phyloP scores from a whole-genome alignment of 257 asterid genomes.

The Hygrophila difformis region DNA sequence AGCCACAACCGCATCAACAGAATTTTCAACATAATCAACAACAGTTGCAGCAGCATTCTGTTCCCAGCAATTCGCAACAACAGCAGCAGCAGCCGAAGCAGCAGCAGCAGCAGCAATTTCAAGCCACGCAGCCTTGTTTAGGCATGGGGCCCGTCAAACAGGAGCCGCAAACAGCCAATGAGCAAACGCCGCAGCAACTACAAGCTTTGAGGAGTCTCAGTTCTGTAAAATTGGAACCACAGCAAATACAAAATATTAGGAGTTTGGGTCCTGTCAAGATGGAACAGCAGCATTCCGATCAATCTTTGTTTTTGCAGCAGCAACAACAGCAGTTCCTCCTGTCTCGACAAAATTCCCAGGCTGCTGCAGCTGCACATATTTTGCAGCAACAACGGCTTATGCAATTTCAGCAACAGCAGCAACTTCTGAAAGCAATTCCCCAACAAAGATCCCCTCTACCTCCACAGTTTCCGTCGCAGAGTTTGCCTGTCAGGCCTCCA shows the following conservation, averaged over 20 bases:
- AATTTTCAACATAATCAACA: conserved; percentile 69
- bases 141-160: conserved; percentile 66
- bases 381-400: conserved; percentile 76
- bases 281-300: conserved; percentile 75
- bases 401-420: conserved; percentile 68
- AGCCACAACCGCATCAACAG: conserved; percentile 50
- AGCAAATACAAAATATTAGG: conserved; percentile 65
- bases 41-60: conserved; percentile 50
- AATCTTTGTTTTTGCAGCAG: conserved; percentile 63
- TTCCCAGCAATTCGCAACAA: conserved; percentile 53
- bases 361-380: conserved; percentile 74
- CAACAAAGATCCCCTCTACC: conserved; percentile 18
- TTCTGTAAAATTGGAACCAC: conserved; percentile 74
- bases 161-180: conserved; percentile 58
- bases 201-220: conserved; percentile 54
- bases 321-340: conserved; percentile 41
- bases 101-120: conserved; percentile 64
- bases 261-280: conserved; percentile 57
- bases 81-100: conserved; percentile 29
- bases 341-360: conserved; percentile 62
- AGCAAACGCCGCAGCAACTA: conserved; percentile 54
- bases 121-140: conserved; percentile 48
- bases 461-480: conserved; percentile 61
- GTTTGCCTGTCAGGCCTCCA: conserved; percentile 49
- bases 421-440: conserved; percentile 9